These are phyloP conservation scores for Apiospora marii DNA, from an alignment of 2,329 filamentous ascomycete species.

Conservation along the genomic window DNA sequence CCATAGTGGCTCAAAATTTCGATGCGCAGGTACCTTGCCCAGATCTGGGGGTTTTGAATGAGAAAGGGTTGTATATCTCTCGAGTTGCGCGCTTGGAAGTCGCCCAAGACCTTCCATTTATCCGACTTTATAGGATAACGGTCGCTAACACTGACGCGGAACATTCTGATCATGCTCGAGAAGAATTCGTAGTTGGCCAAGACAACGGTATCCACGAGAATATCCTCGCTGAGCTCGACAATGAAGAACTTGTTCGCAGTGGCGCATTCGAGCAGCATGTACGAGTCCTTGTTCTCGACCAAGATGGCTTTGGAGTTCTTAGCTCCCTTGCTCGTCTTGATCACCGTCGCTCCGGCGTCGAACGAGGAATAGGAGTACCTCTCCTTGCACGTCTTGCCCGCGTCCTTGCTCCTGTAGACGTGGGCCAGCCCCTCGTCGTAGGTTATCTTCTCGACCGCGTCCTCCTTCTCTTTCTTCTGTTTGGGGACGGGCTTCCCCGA, in stretches of 20 bases:
- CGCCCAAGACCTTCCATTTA: conserved; percentile 88
- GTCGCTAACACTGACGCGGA: conserved; percentile 91
- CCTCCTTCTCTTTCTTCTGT: conserved; percentile 38
- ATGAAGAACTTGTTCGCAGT: conserved; percentile 91
- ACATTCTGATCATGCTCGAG: conserved; percentile 92
- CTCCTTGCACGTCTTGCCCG: conserved; percentile 97
- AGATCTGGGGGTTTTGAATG: conserved; percentile 93
- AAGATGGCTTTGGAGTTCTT: conserved; percentile 90
- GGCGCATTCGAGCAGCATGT: conserved; percentile 94
- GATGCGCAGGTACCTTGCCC: conserved; percentile 90
- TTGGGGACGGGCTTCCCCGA: conserved; percentile 33
- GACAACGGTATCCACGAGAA: conserved; percentile 93
- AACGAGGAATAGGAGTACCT: conserved; percentile 98
- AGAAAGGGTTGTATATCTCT: conserved; percentile 94
- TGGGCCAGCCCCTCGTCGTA: conserved; percentile 59
- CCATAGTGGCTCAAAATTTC: conserved; percentile 95
- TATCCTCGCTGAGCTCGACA: conserved; percentile 87
- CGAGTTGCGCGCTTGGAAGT: conserved; percentile 90
- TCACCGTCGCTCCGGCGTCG: conserved; percentile 90
- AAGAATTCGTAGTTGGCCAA: conserved; percentile 99
- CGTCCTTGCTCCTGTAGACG: conserved; percentile 82
- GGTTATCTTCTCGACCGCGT: conserved; percentile 51
- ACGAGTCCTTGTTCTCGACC: conserved; percentile 97
- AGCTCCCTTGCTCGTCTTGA: conserved; percentile 87
- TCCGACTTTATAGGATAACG: conserved; percentile 92